Conservation (phyloP, 2,329 filamentous ascomycete species). For the Onygenales sp. region DNA sequence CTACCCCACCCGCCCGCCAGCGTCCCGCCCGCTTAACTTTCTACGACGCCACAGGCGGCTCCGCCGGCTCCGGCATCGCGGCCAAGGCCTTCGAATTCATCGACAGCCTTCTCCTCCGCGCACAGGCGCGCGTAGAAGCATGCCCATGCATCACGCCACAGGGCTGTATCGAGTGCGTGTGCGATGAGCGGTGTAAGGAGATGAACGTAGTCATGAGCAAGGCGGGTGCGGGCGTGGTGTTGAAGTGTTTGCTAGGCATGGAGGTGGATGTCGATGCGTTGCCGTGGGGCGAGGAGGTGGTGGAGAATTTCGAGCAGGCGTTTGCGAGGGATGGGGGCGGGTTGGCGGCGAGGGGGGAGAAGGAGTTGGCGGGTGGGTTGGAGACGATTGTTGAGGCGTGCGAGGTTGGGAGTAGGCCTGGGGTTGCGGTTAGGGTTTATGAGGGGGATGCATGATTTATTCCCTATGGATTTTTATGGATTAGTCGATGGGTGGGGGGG, state of each 20-base stretch:
- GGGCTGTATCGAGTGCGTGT: conserved; percentile 86
- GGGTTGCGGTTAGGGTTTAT: conserved; percentile 17
- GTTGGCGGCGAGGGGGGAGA: conserved; percentile 26
- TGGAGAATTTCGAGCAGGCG: conserved; percentile 65
- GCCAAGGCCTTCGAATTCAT: conserved; percentile 92
- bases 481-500: too few relatives aligned
- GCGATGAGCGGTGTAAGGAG: conserved; percentile 73
- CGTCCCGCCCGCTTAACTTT: conserved; percentile 83
- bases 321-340: conserved; percentile 42
- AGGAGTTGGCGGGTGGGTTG: conserved; percentile 56
- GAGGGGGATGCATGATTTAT: conserved; percentile 4
- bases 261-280: conserved; percentile 75
- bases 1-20: conserved; percentile 49
- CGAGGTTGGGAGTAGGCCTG: conserved; percentile 43
- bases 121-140: conserved; percentile 62
- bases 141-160: conserved; percentile 59
- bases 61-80: conserved; percentile 73
- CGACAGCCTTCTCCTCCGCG: conserved; percentile 65
- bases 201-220: conserved; percentile 91
- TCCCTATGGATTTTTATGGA: background rate
- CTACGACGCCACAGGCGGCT: conserved; percentile 88
- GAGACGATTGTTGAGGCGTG: conserved; percentile 73
- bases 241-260: conserved; percentile 64
- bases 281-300: conserved; percentile 81
- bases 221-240: conserved; percentile 70